phyloP scores from a whole-genome alignment of 75 land plant species.

The Sequoiadendron giganteum region DNA sequence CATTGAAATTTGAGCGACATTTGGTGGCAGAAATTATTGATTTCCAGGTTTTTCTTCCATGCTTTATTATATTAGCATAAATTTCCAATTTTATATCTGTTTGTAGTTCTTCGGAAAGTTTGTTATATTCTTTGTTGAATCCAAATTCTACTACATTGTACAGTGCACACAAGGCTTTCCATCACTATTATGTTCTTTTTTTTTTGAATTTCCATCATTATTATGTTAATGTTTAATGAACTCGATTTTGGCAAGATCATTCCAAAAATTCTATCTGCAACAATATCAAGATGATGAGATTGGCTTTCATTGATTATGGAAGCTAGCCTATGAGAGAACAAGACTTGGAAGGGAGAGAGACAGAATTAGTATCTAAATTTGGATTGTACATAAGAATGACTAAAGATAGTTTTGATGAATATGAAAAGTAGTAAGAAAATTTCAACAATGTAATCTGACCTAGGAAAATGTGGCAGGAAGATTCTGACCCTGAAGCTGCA shows the following conservation, averaged over 20 bases:
- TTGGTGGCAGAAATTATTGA: slow-evolving; percentile 82
- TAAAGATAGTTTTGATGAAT: not conserved
- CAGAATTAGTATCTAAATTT: too few species aligned
- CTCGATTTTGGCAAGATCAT: not conserved
- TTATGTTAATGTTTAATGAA: not conserved
- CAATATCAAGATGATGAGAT: not conserved
- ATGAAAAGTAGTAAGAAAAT: too few species aligned
- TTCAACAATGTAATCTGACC: too few species aligned
- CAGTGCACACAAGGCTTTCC: not conserved
- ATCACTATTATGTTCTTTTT: not conserved
- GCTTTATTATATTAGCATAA: not conserved
- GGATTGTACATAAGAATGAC: not conserved
- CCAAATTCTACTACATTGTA: too few species aligned
- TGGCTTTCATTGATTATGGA: not conserved
- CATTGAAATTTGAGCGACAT: slow-evolving; percentile 96
- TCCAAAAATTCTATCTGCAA: not conserved
- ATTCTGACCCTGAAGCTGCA: too few species aligned
- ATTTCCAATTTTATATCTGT: not conserved
- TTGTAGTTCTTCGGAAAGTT: not conserved
- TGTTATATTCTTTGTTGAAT: not conserved
- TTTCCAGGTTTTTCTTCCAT: slow-evolving; percentile 61
- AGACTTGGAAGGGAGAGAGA: too few species aligned
- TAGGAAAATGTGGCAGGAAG: too few species aligned
- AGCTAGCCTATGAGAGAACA: not conserved
- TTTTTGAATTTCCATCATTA: not conserved